These are phyloP conservation scores for Phoma sp. DNA, from an alignment of 2,329 filamentous ascomycete species.

Conservation along the genomic window DNA sequence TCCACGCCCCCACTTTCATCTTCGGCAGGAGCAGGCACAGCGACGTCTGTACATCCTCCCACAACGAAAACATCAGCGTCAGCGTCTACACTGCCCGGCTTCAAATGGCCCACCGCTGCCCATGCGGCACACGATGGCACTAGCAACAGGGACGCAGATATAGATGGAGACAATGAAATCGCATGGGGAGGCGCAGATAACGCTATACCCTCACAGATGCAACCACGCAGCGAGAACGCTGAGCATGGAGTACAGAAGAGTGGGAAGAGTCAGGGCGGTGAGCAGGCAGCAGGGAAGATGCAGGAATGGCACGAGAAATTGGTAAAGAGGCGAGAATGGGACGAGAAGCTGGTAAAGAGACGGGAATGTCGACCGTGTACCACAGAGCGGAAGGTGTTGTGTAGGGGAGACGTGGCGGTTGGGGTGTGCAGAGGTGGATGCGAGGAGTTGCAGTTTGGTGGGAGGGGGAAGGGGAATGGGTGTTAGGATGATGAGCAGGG, in stretches of 20 bases:
- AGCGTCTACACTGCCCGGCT: too few species aligned
- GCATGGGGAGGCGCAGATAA: background rate
- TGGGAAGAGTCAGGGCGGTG: background rate
- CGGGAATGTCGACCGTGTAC: background rate
- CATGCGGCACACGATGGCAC: background rate
- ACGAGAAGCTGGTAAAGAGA: background rate
- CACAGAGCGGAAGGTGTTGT: background rate
- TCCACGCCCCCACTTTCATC: too few species aligned
- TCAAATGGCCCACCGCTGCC: background rate
- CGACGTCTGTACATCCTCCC: too few species aligned
- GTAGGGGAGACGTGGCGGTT: conserved; percentile 1
- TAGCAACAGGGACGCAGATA: background rate
- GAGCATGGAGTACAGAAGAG: too few species aligned
- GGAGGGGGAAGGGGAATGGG: background rate
- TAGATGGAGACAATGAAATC: background rate
- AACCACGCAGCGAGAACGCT: too few species aligned
- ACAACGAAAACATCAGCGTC: background rate
- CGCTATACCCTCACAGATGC: background rate
- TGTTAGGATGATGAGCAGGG: background rate
- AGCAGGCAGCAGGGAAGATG: too few species aligned
- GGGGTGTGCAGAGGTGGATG: conserved; percentile 1
- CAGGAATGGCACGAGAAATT: too few species aligned
- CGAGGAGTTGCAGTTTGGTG: background rate
- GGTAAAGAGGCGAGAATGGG: background rate
- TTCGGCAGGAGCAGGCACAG: too few species aligned